A percentile compares a stretch with the other conserved stretches of the same genome.
phyloP scores from a whole-genome alignment of 2,329 filamentous ascomycete species.

The Ceratocystis harringtonii region DNA sequence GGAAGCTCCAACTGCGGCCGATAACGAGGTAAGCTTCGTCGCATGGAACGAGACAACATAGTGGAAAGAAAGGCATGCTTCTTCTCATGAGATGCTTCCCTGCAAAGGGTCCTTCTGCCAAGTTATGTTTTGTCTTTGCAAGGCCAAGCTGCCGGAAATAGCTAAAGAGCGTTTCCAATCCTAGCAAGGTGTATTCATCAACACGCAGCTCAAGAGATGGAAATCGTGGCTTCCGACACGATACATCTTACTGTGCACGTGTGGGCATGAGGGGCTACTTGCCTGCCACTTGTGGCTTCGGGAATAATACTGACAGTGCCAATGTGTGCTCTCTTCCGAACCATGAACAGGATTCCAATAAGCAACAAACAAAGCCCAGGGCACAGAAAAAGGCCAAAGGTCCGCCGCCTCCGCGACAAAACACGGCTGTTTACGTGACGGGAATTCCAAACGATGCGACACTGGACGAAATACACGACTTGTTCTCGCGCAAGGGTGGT shows the following conservation, averaged over 20 bases:
- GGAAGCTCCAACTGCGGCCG: constrained; percentile 25
- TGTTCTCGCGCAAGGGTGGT: constrained; percentile 72
- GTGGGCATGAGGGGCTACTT: background rate
- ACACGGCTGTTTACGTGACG: constrained; percentile 86
- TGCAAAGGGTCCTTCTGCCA: background rate
- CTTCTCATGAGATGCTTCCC: no score
- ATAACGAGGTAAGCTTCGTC: constrained; percentile 30
- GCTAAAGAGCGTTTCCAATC: background rate
- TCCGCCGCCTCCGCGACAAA: constrained; percentile 44
- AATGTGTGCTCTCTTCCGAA: constrained; percentile 10
- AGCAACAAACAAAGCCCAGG: constrained; percentile 21
- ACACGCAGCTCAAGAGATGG: background rate
- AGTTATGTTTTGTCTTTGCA: background rate
- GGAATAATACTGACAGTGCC: constrained; percentile 15
- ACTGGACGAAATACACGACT: constrained; percentile 61
- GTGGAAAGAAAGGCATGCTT: background rate
- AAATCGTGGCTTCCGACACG: background rate
- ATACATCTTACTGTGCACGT: background rate
- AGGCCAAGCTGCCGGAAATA: background rate
- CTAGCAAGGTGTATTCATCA: background rate
- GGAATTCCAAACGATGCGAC: constrained; percentile 69
- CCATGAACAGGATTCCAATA: constrained; percentile 12
- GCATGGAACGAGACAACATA: constrained; percentile 16
- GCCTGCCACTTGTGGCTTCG: constrained; percentile 4
- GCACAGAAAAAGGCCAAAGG: constrained; percentile 34